Conservation (phyloP, 345 rosid genomes). For the Diplotaxis tenuifolia region DNA sequence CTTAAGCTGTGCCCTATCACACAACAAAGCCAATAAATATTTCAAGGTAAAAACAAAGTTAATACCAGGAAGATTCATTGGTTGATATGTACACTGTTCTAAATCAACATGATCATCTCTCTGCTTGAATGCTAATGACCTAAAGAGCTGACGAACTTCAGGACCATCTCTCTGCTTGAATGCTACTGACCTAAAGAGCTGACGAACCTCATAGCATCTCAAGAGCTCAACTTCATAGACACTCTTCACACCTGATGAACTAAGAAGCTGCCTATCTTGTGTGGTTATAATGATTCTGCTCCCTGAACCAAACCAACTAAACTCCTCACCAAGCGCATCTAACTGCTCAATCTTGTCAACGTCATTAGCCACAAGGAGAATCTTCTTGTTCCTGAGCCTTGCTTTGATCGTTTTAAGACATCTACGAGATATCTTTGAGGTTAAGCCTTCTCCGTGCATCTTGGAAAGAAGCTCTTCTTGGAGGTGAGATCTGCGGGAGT, state of each 20-base stretch:
- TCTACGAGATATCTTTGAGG: constrained; percentile 4
- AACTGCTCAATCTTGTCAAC: constrained; percentile 29
- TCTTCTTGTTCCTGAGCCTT: constrained; percentile 27
- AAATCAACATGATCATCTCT: constrained; percentile 20
- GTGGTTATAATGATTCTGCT: constrained; percentile 36
- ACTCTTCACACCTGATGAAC: not conserved
- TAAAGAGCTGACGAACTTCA: constrained; percentile 31
- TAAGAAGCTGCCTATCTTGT: constrained; percentile 32
- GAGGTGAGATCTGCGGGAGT: constrained; percentile 9
- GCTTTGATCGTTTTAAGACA: constrained; percentile 25
- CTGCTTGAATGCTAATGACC: constrained; percentile 26
- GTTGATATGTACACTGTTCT: constrained; percentile 3
- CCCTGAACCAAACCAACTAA: constrained; percentile 40
- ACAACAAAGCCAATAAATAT: not conserved
- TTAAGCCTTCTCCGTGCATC: constrained; percentile 31
- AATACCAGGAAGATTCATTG: constrained; percentile 4
- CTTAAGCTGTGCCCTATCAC: not conserved
- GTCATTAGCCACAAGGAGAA: constrained; percentile 35
- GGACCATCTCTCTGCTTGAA: not conserved
- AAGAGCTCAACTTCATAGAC: constrained; percentile 36
- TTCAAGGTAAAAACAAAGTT: not conserved
- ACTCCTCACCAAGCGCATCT: constrained; percentile 30
- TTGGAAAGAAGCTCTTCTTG: constrained; percentile 30
- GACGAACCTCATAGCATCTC: constrained; percentile 20
- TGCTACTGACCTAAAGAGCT: constrained; percentile 31